Base-by-base conservation (phyloP, 495 filamentous ascomycete species). In the Penicillium cosmopolitanum region DNA sequence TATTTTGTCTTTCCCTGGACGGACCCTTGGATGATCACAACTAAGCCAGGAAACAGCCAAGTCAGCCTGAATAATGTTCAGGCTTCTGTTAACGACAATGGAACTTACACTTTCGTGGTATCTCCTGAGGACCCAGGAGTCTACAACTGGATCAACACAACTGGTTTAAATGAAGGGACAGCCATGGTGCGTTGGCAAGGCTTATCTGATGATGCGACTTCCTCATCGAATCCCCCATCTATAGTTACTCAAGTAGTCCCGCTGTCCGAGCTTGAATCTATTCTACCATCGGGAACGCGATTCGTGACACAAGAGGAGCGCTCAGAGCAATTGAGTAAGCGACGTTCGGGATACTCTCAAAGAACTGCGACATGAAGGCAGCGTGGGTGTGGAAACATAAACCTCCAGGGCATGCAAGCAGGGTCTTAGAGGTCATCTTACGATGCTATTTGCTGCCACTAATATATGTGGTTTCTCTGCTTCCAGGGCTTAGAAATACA, bases 161-260 rank as follows among this genome's bases (percentile, higher is more conserved):
- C 56, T 50, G 61, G 57, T 3, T 25, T 64, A 19, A 28, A 43
- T 31, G 61, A 64, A 40, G 61, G 56, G 2, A 60, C 61, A 7
- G 53, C 56, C 13, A 64, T 64, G 61, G 61, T 64, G 15, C 57
- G 61, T 25, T 64, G 61, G 57, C 61, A 64, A 40, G 61, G 61
- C 2, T 40, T 64, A 31, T 38, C 36, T 13, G 12, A 12, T 5
- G 15, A 38, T 38, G 11, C 36, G 1, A n/a, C 36, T 38, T 38
- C 36, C 15, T 38, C 36, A n/a, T n/a, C 36, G 6, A 38, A 38
- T 6, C 36, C 36, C 11, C 36, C 36, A 4, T 2, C 36, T 38
- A 38, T 38, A 12, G 36, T 38, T 38, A 2, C 36, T 12, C 36
- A 38, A n/a, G 36, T 38, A n/a, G 36, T 13, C 3, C 15, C 8